Evolutionary conservation across 805 yeast species (phyloP).

Genomic region (Peterozyma xylosa): DNA sequence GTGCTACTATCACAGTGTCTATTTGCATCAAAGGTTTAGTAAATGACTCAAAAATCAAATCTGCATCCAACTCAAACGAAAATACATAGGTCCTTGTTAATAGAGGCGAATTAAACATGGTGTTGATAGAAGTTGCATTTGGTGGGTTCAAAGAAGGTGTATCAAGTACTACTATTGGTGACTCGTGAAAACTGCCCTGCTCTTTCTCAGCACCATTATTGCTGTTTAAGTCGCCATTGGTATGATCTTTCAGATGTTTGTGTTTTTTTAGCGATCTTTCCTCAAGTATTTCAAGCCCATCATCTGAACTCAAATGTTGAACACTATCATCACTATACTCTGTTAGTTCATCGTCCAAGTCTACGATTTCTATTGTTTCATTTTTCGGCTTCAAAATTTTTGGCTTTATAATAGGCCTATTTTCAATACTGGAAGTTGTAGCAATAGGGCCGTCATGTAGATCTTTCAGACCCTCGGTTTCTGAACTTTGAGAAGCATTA

Average conservation of each 20-base stretch:
- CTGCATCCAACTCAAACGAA: slow-evolving; percentile 15
- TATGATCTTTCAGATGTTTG: not conserved
- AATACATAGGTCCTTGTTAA: slow-evolving; percentile 4
- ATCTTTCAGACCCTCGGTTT: not conserved
- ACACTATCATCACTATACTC: slow-evolving; percentile 10
- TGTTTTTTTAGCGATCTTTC: not conserved
- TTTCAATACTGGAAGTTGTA: not conserved
- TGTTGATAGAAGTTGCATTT: not conserved
- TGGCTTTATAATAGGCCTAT: too few relatives aligned
- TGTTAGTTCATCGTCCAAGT: slow-evolving; percentile 1
- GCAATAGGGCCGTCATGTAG: not conserved
- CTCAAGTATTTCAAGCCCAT: not conserved
- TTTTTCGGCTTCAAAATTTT: slow-evolving; percentile 7
- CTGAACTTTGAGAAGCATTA: not conserved
- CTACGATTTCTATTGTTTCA: slow-evolving; percentile 10
- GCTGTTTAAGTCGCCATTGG: too few relatives aligned
- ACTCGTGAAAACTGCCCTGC: not conserved
- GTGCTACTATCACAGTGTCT: slow-evolving; percentile 21
- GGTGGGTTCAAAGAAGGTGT: slow-evolving; percentile 4
- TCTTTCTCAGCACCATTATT: too few relatives aligned
- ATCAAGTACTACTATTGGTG: slow-evolving; percentile 5
- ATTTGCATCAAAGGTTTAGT: slow-evolving; percentile 1
- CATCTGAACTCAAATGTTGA: slow-evolving; percentile 15
- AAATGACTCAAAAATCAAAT: slow-evolving; percentile 13
- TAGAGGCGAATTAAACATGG: slow-evolving; percentile 2